Conservation (phyloP, 768 basidiomycete species). For the Boletales sp. region DNA sequence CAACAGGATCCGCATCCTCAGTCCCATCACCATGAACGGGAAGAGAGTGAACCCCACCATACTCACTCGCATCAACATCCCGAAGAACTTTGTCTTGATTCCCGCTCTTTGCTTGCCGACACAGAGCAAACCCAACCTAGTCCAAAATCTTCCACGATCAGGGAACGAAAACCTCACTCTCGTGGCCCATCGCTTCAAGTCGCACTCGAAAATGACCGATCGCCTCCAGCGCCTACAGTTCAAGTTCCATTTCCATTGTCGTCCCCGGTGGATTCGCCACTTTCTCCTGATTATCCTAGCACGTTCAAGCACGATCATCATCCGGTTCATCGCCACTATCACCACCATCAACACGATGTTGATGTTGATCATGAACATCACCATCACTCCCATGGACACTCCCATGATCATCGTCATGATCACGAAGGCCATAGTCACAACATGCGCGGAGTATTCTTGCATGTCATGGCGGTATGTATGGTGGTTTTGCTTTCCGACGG, state of each 20-base stretch:
- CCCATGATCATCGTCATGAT: slow-evolving; percentile 27
- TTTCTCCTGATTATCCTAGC: slow-evolving; percentile 61
- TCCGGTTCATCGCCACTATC: slow-evolving; percentile 25
- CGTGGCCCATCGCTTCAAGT: slow-evolving; percentile 40
- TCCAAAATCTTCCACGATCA: slow-evolving; percentile 16
- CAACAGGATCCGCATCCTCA: slow-evolving; percentile 26
- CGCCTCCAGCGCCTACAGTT: slow-evolving; percentile 16
- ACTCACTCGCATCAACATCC: slow-evolving; percentile 27
- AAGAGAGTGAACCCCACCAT: slow-evolving; percentile 16
- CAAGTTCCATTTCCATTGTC: slow-evolving; percentile 25
- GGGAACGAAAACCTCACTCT: slow-evolving; percentile 36
- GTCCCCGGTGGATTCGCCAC: slow-evolving; percentile 42
- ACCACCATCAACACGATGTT: background rate
- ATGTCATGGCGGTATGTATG: slow-evolving; percentile 84
- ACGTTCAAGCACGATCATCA: slow-evolving; percentile 49
- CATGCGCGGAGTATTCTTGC: slow-evolving; percentile 98
- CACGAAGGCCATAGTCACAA: slow-evolving; percentile 94
- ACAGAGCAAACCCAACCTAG: slow-evolving; percentile 5
- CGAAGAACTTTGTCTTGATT: slow-evolving; percentile 16
- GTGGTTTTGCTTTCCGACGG: background rate
- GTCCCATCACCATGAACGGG: slow-evolving; percentile 18
- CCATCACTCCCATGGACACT: slow-evolving; percentile 50
- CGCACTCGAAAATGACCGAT: slow-evolving; percentile 21
- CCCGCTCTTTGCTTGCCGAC: slow-evolving; percentile 9
- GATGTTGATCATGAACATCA: slow-evolving; percentile 38